Conservation (phyloP, 805 yeast genomes). For the Lipomyces oligophaga region DNA sequence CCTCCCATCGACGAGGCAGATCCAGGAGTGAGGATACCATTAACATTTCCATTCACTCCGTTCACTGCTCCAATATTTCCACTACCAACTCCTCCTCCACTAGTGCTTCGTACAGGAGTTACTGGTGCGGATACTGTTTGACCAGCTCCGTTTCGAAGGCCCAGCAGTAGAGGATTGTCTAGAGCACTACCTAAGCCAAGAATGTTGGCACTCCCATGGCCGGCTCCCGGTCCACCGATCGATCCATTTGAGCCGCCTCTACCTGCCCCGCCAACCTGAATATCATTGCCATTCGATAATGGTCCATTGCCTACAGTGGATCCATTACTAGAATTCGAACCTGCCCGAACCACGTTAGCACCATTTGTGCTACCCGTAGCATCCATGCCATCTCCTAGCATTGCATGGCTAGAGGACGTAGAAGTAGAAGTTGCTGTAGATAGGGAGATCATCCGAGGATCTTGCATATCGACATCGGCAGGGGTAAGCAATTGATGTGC, state of each 20-base stretch:
- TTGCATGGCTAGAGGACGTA: conserved; percentile 1
- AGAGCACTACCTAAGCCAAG: too few species aligned
- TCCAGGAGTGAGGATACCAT: not conserved
- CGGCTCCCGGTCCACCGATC: too few species aligned
- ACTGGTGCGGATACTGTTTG: conserved; percentile 16
- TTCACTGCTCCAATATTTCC: too few species aligned
- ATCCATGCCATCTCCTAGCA: conserved; percentile 14
- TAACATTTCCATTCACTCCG: too few species aligned
- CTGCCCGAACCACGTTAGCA: not conserved
- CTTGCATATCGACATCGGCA: conserved; percentile 22
- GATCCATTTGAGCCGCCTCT: not conserved
- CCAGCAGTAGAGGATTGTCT: conserved; percentile 12
- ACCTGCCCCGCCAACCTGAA: not conserved
- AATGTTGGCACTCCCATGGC: too few species aligned
- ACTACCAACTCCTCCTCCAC: too few species aligned
- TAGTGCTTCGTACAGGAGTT: conserved; percentile 12
- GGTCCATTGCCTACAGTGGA: too few species aligned
- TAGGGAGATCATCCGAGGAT: conserved; percentile 20
- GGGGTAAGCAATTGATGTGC: conserved; percentile 6
- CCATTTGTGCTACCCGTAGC: too few species aligned
- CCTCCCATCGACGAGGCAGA: conserved; percentile 5
- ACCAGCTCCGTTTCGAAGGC: conserved; percentile 1
- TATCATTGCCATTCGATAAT: too few species aligned
- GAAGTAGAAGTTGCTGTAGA: conserved; percentile 5
- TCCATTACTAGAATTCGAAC: not conserved